A percentile compares a stretch with the other conserved stretches of the same genome.
Conservation (phyloP, 164 flowering plant species). For the Echeveria elegans region DNA sequence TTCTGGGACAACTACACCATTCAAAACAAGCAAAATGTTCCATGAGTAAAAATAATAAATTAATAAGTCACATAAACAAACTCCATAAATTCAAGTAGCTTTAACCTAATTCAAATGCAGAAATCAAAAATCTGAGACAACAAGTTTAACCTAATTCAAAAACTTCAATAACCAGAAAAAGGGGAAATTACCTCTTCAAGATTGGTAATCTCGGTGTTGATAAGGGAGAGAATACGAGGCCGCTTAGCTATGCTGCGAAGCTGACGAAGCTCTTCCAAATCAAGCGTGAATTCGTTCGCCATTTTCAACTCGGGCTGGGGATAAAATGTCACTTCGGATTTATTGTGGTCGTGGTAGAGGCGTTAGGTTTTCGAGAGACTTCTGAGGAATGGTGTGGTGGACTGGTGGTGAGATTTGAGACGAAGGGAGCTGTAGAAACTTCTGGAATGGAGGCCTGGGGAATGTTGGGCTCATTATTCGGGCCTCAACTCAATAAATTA, state of each 20-base stretch:
- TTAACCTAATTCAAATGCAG: neutral
- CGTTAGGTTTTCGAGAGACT: too few species aligned
- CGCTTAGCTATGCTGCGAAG: conserved; percentile 75
- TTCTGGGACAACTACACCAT: neutral
- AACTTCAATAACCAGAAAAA: neutral
- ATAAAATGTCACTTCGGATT: too few species aligned
- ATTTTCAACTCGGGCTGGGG: too few species aligned
- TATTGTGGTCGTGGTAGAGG: too few species aligned
- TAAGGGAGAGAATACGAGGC: conserved; percentile 54
- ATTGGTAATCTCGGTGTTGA: conserved; percentile 51
- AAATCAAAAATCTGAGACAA: neutral
- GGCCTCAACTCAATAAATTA: too few species aligned
- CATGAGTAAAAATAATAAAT: neutral
- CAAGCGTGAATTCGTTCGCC: conserved; percentile 57
- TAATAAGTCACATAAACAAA: neutral
- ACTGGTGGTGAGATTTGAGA: too few species aligned
- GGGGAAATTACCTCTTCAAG: conserved; percentile 85
- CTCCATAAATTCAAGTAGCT: neutral
- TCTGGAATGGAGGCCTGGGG: too few species aligned
- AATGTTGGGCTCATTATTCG: too few species aligned
- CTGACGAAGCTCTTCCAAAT: conserved; percentile 72
- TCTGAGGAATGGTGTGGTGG: too few species aligned
- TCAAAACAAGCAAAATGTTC: neutral
- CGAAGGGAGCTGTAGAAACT: too few species aligned
- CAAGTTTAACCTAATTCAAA: neutral